These are phyloP conservation scores for Suillus spraguei DNA, from an alignment of 768 basidiomycete genomes.

Conservation along the genomic window DNA sequence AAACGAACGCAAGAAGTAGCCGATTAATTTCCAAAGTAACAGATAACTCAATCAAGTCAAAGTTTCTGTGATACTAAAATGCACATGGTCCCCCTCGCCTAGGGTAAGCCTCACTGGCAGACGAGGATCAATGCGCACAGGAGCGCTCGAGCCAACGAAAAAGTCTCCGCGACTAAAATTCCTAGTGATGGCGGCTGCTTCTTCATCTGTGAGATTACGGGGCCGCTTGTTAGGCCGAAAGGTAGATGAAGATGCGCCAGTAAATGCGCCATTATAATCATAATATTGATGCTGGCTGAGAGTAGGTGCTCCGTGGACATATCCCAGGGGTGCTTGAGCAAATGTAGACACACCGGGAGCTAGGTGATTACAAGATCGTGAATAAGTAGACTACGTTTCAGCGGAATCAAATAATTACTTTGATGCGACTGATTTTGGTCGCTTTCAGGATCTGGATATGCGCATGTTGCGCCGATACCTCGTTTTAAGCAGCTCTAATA, in stretches of 20 bases:
- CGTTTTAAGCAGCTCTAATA: slow-evolving; percentile 79
- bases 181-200: slow-evolving; percentile 80
- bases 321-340: slow-evolving; percentile 40
- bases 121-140: slow-evolving; percentile 81
- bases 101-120: slow-evolving; percentile 78
- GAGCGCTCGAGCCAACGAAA: slow-evolving; percentile 78
- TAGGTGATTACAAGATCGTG: slow-evolving; percentile 18
- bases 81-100: slow-evolving; percentile 82
- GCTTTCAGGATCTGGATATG: slow-evolving; percentile 79
- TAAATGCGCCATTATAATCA: slow-evolving; percentile 72
- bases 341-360: slow-evolving; percentile 40
- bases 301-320: slow-evolving; percentile 43
- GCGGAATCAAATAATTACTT: slow-evolving; percentile 20
- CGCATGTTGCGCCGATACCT: slow-evolving; percentile 67
- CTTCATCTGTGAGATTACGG: slow-evolving; percentile 80
- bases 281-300: slow-evolving; percentile 68
- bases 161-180: slow-evolving; percentile 84
- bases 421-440: slow-evolving; percentile 41
- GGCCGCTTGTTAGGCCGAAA: slow-evolving; percentile 83
- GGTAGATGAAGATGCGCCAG: slow-evolving; percentile 70
- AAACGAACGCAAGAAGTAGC: slow-evolving; percentile 20
- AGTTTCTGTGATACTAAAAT: slow-evolving; percentile 58
- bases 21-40: slow-evolving; percentile 17
- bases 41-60: slow-evolving; percentile 34
- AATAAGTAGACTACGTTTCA: slow-evolving; percentile 10